A percentile compares a stretch with the other conserved stretches of the same genome.
phyloP scores from a whole-genome alignment of 495 filamentous ascomycete species.

The Lichenothelia convexa region DNA sequence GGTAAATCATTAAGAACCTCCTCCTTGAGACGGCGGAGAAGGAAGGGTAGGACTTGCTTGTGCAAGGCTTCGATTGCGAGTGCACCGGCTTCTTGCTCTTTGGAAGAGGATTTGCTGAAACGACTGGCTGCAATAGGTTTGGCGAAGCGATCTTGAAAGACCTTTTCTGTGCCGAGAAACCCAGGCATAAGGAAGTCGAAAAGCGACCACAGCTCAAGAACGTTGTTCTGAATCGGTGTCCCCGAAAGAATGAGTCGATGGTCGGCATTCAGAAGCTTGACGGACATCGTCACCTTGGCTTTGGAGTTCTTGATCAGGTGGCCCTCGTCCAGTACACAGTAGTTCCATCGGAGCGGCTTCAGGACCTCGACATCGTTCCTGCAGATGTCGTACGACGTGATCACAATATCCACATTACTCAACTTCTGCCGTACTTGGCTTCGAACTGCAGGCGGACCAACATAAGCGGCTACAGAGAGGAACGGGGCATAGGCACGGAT shows the following conservation, averaged over 20 bases:
- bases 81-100: conserved; percentile 93
- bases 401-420: conserved; percentile 66
- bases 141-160: conserved; percentile 91
- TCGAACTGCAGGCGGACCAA: conserved; percentile 70
- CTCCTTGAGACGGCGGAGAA: conserved; percentile 91
- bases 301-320: conserved; percentile 98
- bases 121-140: conserved; percentile 92
- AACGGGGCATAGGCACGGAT: conserved; percentile 90
- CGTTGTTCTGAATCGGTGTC: conserved; percentile 96
- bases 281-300: conserved; percentile 77
- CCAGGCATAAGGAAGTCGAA: conserved; percentile 99
- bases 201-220: conserved; percentile 94
- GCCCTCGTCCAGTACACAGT: conserved; percentile 90
- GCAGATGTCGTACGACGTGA: conserved; percentile 95
- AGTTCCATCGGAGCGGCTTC: conserved; percentile 81
- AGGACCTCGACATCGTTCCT: conserved; percentile 80
- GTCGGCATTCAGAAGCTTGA: conserved; percentile 74
- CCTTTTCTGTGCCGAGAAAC: conserved; percentile 94
- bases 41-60: conserved; percentile 93
- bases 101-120: conserved; percentile 90
- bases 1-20: conserved; percentile 92
- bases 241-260: conserved; percentile 92
- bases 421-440: conserved; percentile 46
- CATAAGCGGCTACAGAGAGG: conserved; percentile 71
- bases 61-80: conserved; percentile 91